A percentile compares a stretch with the other conserved stretches of the same genome.
Evolutionary conservation across 805 yeast genomes (phyloP).

Genomic region (Wickerhamomyces chambardii): DNA sequence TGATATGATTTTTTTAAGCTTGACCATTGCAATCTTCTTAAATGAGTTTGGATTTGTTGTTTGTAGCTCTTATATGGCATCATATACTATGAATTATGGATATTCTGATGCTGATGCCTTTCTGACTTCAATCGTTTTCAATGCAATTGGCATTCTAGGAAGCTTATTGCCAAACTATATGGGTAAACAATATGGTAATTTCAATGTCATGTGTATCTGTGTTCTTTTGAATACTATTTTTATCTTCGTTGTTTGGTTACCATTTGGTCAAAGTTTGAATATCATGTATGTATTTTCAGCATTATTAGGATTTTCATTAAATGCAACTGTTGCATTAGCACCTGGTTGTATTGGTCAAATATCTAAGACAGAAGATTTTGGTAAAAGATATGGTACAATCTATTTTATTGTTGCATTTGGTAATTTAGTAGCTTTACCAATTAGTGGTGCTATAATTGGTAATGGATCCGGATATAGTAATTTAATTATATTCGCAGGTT

Average conservation of each 20-base stretch:
- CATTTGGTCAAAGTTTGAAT: slow-evolving; percentile 21
- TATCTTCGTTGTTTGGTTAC: slow-evolving; percentile 29
- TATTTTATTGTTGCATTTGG: slow-evolving; percentile 46
- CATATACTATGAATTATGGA: slow-evolving; percentile 38
- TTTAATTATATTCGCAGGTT: slow-evolving; percentile 28
- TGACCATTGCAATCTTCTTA: slow-evolving; percentile 29
- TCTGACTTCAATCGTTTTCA: slow-evolving; percentile 32
- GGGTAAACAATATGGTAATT: slow-evolving; percentile 34
- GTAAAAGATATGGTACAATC: slow-evolving; percentile 40
- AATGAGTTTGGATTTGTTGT: slow-evolving; percentile 36
- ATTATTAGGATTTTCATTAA: slow-evolving; percentile 40
- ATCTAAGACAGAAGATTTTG: slow-evolving; percentile 38
- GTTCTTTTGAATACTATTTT: slow-evolving; percentile 22
- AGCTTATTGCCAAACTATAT: slow-evolving; percentile 28
- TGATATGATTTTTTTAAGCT: slow-evolving; percentile 31
- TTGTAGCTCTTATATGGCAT: slow-evolving; percentile 35
- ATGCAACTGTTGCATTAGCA: slow-evolving; percentile 40
- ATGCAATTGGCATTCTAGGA: slow-evolving; percentile 32
- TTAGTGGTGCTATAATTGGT: slow-evolving; percentile 34
- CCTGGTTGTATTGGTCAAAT: slow-evolving; percentile 50
- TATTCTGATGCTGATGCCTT: slow-evolving; percentile 30
- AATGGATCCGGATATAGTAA: slow-evolving; percentile 23
- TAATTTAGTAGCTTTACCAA: slow-evolving; percentile 35
- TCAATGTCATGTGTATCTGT: slow-evolving; percentile 33
- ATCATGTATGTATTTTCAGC: slow-evolving; percentile 31